Evolutionary conservation across 257 asterid species (phyloP).

Genomic region (Linderniella brevidens): DNA sequence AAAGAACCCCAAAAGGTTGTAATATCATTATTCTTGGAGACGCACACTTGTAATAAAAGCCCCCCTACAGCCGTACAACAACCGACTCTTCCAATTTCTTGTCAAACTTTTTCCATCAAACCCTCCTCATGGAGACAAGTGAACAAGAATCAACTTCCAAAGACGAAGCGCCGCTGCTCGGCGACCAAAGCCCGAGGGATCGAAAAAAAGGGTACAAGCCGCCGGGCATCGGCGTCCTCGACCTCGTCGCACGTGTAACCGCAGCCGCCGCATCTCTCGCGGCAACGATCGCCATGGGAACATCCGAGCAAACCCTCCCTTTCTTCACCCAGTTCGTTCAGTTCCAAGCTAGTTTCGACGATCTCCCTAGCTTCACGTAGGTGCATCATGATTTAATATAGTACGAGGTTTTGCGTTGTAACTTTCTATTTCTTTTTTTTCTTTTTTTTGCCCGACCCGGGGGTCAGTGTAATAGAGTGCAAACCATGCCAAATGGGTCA

Average conservation of each 20-base stretch:
- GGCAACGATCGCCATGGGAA: constrained; percentile 66
- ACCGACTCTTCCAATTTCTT: too few relatives aligned
- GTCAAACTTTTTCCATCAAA: too few relatives aligned
- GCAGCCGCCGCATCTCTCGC: constrained; percentile 46
- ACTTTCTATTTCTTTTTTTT: too few relatives aligned
- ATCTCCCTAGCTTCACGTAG: constrained; percentile 66
- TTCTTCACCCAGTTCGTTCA: constrained; percentile 91
- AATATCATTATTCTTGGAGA: too few relatives aligned
- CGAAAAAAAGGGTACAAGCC: constrained; percentile 21
- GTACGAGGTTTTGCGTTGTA: too few relatives aligned
- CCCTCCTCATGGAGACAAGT: not conserved
- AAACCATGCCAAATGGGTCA: too few relatives aligned
- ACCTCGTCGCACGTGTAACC: constrained; percentile 47
- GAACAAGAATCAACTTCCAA: not conserved
- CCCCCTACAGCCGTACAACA: too few relatives aligned
- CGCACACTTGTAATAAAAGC: too few relatives aligned
- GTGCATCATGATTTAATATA: constrained; percentile 4
- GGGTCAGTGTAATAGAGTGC: too few relatives aligned
- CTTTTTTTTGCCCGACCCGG: too few relatives aligned
- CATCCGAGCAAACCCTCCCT: constrained; percentile 72
- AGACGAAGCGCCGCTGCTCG: not conserved
- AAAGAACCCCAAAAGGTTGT: too few relatives aligned
- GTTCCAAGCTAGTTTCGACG: constrained; percentile 72
- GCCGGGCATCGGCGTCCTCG: constrained; percentile 48
- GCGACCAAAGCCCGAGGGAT: not conserved